Evolutionary conservation across 1,284 basidiomycete species (phyloP).

Genomic region (Puccinia horiana): DNA sequence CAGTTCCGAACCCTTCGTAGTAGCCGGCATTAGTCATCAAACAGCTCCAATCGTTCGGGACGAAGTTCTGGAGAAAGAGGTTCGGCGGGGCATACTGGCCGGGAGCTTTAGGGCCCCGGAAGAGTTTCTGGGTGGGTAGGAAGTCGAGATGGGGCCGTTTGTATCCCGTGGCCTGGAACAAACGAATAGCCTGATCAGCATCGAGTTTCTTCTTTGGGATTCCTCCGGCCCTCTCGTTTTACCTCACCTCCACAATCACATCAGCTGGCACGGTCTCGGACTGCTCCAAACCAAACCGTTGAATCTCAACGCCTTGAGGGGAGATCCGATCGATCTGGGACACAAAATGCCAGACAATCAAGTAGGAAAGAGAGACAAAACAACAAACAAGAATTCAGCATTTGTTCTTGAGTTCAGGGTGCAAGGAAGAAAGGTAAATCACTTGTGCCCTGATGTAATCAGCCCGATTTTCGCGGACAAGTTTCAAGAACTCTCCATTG

Average conservation of each 20-base stretch:
- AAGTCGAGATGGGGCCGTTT: conserved; percentile 25
- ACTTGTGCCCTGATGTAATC: conserved; percentile 39
- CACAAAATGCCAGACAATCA: not conserved
- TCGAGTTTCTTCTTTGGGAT: not conserved
- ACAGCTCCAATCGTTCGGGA: conserved; percentile 26
- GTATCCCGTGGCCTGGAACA: conserved; percentile 39
- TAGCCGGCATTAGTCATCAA: conserved; percentile 44
- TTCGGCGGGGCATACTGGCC: conserved; percentile 38
- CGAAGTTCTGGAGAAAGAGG: conserved; percentile 36
- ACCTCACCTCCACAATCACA: conserved; percentile 35
- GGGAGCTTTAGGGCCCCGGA: not conserved
- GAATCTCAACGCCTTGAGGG: not conserved
- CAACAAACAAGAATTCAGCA: not conserved
- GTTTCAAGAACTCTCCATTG: conserved; percentile 38
- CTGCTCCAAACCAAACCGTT: not conserved
- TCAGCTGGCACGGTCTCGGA: conserved; percentile 22
- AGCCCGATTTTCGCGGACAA: conserved; percentile 21
- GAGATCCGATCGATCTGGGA: conserved; percentile 16
- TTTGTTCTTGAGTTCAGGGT: not conserved
- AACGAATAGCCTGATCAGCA: not conserved
- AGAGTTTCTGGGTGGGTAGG: conserved; percentile 14
- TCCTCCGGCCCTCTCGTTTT: not conserved
- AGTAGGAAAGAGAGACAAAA: not conserved
- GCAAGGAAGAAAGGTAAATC: not conserved
- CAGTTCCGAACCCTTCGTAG: conserved; percentile 23